Evolutionary conservation across 116 monocot genomes (phyloP).

Genomic region (Cymodocea nodosa): DNA sequence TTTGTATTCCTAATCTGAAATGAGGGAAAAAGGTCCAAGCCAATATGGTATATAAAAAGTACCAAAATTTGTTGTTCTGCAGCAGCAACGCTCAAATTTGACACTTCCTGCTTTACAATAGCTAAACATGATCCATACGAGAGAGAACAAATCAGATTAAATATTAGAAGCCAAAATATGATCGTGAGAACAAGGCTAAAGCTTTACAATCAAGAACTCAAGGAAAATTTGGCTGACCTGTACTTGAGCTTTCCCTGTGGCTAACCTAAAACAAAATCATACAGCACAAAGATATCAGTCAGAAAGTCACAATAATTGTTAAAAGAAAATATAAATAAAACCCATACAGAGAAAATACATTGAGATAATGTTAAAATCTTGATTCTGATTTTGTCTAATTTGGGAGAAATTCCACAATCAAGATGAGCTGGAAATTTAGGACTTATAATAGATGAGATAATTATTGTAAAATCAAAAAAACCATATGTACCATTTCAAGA

Average conservation of each 20-base stretch:
- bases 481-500: too few species aligned
- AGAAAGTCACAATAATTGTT: not conserved
- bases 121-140: conserved; percentile 21
- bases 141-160: not conserved
- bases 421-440: conserved; percentile 1
- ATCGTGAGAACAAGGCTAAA: not conserved
- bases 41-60: not conserved
- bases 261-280: conserved; percentile 40
- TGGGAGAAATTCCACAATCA: not conserved
- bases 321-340: conserved; percentile 1
- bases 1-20: not conserved
- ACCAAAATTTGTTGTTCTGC: conserved; percentile 98
- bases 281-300: not conserved
- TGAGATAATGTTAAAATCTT: not conserved
- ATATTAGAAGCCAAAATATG: not conserved
- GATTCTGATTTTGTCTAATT: not conserved
- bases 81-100: conserved; percentile 35
- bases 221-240: conserved; percentile 30
- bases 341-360: too few species aligned
- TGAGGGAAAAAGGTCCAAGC: not conserved
- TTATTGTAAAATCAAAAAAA: too few species aligned
- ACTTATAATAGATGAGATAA: too few species aligned
- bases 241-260: conserved; percentile 22
- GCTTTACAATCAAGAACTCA: not conserved
- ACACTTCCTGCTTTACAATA: conserved; percentile 46